A percentile compares a stretch with the other conserved stretches of the same genome.
Evolutionary conservation across 306 rosid species (phyloP).

Genomic region (Ormosia semicastrata): DNA sequence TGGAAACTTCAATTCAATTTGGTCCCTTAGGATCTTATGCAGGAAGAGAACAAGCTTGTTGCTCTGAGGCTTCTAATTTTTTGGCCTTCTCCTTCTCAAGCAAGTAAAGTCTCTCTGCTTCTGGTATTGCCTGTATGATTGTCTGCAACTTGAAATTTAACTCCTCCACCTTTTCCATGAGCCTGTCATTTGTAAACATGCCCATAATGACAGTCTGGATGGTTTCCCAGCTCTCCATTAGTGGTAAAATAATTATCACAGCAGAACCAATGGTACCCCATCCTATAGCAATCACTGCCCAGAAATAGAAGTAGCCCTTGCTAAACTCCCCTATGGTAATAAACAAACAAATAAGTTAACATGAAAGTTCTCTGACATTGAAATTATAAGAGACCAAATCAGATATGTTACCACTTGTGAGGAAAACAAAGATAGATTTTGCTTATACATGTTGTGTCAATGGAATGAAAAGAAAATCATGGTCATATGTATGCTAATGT

Average conservation of each 20-base stretch:
- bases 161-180: constrained; percentile 72
- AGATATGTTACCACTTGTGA: background rate
- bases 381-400: background rate
- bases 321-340: constrained; percentile 62
- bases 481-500: background rate
- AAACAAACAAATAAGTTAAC: background rate
- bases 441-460: background rate
- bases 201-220: constrained; percentile 54
- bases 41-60: constrained; percentile 28
- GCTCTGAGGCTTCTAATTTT: constrained; percentile 37
- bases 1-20: background rate
- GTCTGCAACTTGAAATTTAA: constrained; percentile 63
- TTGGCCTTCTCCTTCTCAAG: constrained; percentile 68
- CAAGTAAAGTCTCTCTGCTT: constrained; percentile 70
- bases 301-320: constrained; percentile 70
- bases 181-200: constrained; percentile 79
- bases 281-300: constrained; percentile 87
- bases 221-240: constrained; percentile 77
- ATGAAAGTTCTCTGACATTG: background rate
- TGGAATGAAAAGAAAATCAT: background rate
- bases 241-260: constrained; percentile 68
- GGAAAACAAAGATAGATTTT: background rate
- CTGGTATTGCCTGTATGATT: constrained; percentile 68
- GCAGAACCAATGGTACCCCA: constrained; percentile 89
- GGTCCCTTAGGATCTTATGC: constrained; percentile 3